Evolutionary conservation across 208 protist genomes (phyloP).

Genomic region (Leishmania braziliensis): DNA sequence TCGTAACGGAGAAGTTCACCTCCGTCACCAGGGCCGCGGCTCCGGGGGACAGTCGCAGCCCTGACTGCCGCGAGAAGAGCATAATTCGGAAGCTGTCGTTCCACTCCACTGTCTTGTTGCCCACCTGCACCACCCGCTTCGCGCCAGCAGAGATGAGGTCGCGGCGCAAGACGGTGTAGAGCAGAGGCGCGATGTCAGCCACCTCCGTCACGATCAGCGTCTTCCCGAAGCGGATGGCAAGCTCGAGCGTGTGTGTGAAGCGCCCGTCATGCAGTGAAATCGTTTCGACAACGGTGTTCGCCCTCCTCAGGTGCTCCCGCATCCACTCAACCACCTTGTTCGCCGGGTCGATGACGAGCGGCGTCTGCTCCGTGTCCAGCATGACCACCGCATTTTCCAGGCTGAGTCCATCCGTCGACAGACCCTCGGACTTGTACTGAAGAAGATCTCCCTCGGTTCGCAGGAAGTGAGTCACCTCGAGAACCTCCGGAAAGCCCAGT

Average conservation of each 20-base stretch:
- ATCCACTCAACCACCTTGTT: slow-evolving; percentile 95
- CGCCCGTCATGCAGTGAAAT: slow-evolving; percentile 92
- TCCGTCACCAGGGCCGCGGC: slow-evolving; percentile 89
- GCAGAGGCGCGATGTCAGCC: slow-evolving; percentile 93
- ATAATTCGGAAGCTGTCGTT: slow-evolving; percentile 95
- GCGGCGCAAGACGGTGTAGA: slow-evolving; percentile 95
- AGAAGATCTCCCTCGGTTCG: slow-evolving; percentile 94
- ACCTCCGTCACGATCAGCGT: slow-evolving; percentile 97
- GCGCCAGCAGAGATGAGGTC: slow-evolving; percentile 92
- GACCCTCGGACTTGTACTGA: slow-evolving; percentile 94
- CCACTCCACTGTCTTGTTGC: slow-evolving; percentile 97
- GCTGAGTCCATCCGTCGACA: slow-evolving; percentile 94
- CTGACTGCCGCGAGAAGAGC: slow-evolving; percentile 93
- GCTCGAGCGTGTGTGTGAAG: slow-evolving; percentile 95
- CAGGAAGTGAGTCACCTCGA: slow-evolving; percentile 89
- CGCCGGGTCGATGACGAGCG: slow-evolving; percentile 97
- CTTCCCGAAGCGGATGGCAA: slow-evolving; percentile 98
- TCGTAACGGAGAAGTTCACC: slow-evolving; percentile 98
- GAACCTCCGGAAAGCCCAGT: slow-evolving; percentile 40
- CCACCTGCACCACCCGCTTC: slow-evolving; percentile 94
- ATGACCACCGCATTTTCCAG: slow-evolving; percentile 97
- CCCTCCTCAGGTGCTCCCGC: slow-evolving; percentile 73
- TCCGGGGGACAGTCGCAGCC: slow-evolving; percentile 88
- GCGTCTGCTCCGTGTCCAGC: slow-evolving; percentile 80
- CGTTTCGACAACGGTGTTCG: slow-evolving; percentile 82